Conservation (phyloP, 768 basidiomycete genomes). For the Naganishia randhawae region DNA sequence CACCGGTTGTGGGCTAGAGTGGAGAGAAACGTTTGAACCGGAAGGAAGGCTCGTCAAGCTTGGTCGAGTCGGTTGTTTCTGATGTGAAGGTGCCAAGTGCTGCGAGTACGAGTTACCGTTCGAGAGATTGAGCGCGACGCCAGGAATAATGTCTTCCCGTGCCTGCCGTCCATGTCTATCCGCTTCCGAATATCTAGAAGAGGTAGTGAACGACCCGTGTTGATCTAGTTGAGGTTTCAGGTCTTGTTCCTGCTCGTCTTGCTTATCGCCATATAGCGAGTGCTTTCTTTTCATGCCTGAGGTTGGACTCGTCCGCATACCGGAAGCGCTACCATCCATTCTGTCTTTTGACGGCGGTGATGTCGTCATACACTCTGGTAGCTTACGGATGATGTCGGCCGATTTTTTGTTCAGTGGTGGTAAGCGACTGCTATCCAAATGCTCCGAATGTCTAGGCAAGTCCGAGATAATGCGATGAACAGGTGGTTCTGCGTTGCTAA, state of each 20-base stretch:
- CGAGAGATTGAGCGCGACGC: slow-evolving; percentile 7
- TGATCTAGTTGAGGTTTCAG: slow-evolving; percentile 9
- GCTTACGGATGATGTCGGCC: neutral
- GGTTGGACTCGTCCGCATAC: neutral
- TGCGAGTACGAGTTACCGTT: neutral
- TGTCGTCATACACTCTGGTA: neutral
- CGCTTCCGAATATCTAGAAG: neutral
- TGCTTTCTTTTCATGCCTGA: slow-evolving; percentile 5
- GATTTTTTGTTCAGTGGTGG: neutral
- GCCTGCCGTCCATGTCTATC: neutral
- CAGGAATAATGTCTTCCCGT: slow-evolving; percentile 1
- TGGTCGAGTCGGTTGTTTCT: neutral
- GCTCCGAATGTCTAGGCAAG: neutral
- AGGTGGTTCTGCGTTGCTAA: neutral
- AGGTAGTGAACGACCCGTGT: neutral
- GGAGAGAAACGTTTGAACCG: slow-evolving; percentile 6
- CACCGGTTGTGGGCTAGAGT: neutral
- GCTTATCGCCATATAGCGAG: neutral
- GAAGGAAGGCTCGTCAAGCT: neutral
- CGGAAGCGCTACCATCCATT: neutral
- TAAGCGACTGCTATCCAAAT: neutral
- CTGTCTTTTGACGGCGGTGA: neutral
- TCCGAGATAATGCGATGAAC: neutral
- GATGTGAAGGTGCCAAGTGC: neutral
- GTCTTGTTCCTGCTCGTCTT: neutral